Evolutionary conservation across 1,284 basidiomycete species (phyloP), one percentile per base, ranked within the genome.

Genomic region (Cutaneotrichosporon sp.): DNA sequence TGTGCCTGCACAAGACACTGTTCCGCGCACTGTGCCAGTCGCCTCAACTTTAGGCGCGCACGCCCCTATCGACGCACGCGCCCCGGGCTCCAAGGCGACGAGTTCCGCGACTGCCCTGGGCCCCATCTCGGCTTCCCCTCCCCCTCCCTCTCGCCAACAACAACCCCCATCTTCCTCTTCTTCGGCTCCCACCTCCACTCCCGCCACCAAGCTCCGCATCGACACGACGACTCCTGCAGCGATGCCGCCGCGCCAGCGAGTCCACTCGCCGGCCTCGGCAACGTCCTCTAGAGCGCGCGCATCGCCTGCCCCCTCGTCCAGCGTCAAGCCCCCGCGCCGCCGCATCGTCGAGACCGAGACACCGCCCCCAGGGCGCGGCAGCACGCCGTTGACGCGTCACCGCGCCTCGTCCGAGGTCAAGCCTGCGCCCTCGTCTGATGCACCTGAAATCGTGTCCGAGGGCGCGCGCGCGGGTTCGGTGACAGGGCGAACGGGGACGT

Each of bases 341-440:
- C 51, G 33, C 34, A 53, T 52, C 50, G 31, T 22, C 33, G 9
- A 20, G 13, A 36, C 51, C 33, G 34, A 33, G n/a, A 36, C 51
- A 10, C 51, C 51, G 24, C 51, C 51, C 1, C 51, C 51, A 22
- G 33, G 34, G 5, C 20, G 20, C 20, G 20, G 33, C 4, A 20
- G 34, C 14, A 38, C 33, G 14, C 51, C 51, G 8, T 16, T 33
- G 22, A 53, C 51, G 33, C 51, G 34, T 22, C 20, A 33, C 33
- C 51, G 51, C 34, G 51, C 51, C 4, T 53, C 51, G 6, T 53
- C 51, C 33, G 51, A 53, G 18, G 14, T 53, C n/a, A 20, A 33
- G 14, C 34, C 50, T 2, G n/a, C 16, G 31, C 50, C n/a, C 16
- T 34, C 34, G 20, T 53, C 51, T 7, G 51, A 36, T 25, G 33